phyloP scores from a whole-genome alignment of 177 flowering plant genomes.

The Vitis hybrid region DNA sequence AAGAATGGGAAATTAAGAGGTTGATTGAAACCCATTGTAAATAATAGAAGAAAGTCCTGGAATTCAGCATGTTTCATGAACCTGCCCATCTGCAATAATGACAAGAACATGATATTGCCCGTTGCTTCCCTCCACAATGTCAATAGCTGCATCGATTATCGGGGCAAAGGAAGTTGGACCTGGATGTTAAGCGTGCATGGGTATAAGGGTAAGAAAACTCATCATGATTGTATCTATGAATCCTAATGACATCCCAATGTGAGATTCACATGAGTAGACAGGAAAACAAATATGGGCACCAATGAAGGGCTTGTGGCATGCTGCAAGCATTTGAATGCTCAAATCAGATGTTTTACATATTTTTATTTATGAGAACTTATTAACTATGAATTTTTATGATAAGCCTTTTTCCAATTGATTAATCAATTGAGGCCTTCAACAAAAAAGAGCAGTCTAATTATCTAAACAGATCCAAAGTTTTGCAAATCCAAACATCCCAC shows the following conservation, averaged over 20 bases:
- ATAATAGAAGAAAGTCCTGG: neutral
- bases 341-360: no score
- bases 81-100: slow-evolving; percentile 96
- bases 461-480: no score
- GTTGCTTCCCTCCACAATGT: slow-evolving; percentile 67
- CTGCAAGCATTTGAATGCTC: no score
- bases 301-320: no score
- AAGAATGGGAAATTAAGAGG: neutral
- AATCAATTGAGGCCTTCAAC: no score
- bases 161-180: slow-evolving; percentile 97
- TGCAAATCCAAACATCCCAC: no score
- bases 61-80: slow-evolving; percentile 13
- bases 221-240: neutral
- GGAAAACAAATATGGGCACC: no score
- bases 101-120: slow-evolving; percentile 90
- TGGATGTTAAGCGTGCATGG: slow-evolving; percentile 13
- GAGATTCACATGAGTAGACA: no score
- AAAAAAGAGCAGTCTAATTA: no score
- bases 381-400: no score
- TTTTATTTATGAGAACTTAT: no score
- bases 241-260: neutral
- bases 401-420: no score
- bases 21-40: neutral
- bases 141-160: slow-evolving; percentile 70
- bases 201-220: neutral